Percentiles rank a stretch among this genome's conserved stretches.
These are phyloP conservation scores for Pichia sp. DNA, from an alignment of 1,139 yeast species.

Conservation along the genomic window DNA sequence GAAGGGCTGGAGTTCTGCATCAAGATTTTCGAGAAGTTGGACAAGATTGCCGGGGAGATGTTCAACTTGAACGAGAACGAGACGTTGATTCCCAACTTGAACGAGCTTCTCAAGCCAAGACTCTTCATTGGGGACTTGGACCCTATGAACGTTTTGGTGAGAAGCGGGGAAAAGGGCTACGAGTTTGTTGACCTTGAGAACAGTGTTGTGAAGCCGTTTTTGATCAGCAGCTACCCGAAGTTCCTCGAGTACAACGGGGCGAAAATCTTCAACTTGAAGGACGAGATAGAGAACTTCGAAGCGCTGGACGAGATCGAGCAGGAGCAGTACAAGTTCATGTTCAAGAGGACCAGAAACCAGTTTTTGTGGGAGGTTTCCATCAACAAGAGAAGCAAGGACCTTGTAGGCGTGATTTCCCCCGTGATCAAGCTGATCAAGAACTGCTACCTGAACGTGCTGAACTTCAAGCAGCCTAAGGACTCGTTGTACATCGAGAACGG, in stretches of 20 bases:
- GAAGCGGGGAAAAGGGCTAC: constrained; percentile 36
- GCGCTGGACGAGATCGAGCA: constrained; percentile 66
- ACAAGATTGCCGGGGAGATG: constrained; percentile 50
- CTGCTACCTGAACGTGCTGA: constrained; percentile 63
- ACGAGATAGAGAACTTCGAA: constrained; percentile 70
- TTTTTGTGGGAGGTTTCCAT: constrained; percentile 78
- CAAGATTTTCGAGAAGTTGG: constrained; percentile 55
- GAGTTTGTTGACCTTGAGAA: constrained; percentile 79
- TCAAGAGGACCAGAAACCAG: constrained; percentile 86
- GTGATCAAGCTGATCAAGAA: constrained; percentile 64
- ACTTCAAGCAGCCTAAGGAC: constrained; percentile 59
- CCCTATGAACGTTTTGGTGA: constrained; percentile 75
- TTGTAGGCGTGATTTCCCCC: constrained; percentile 77
- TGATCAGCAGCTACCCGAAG: constrained; percentile 71
- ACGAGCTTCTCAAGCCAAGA: constrained; percentile 66
- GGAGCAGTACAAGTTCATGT: constrained; percentile 79
- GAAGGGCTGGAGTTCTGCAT: constrained; percentile 37
- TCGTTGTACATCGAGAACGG: constrained; percentile 63
- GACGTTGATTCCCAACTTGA: constrained; percentile 43
- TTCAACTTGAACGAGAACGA: constrained; percentile 45
- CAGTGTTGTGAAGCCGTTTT: constrained; percentile 72
- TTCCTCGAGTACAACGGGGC: constrained; percentile 87
- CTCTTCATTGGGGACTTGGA: constrained; percentile 79
- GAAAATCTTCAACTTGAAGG: constrained; percentile 67
- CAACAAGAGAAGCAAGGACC: constrained; percentile 57